A percentile compares a stretch with the other conserved stretches of the same genome.
Evolutionary conservation across 768 basidiomycete species (phyloP).

Genomic region (Guyanaporus albipodus): DNA sequence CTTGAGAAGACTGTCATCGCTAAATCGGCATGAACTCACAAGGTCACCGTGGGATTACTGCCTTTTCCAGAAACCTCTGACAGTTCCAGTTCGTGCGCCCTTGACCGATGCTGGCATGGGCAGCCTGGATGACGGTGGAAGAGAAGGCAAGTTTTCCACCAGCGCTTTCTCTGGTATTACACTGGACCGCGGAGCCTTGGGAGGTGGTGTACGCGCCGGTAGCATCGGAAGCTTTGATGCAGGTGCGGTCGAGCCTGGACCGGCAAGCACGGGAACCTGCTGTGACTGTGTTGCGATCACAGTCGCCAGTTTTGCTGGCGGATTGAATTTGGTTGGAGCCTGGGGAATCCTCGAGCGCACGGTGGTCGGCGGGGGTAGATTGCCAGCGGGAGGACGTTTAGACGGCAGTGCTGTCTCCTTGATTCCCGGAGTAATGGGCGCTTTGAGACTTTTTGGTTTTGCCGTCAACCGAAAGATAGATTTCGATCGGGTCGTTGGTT

Average conservation of each 20-base stretch:
- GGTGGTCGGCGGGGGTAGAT: conserved; percentile 3
- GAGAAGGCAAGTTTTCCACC: neutral
- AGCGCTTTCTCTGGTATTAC: conserved; percentile 4
- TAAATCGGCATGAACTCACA: conserved; percentile 6
- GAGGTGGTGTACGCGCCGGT: conserved; percentile 11
- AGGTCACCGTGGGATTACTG: conserved; percentile 7
- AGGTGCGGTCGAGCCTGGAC: conserved; percentile 1
- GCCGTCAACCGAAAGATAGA: conserved; percentile 29
- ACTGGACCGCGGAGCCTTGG: conserved; percentile 9
- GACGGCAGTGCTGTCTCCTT: conserved; percentile 2
- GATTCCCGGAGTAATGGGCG: conserved; percentile 3
- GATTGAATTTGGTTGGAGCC: conserved; percentile 24
- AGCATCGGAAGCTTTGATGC: conserved; percentile 21
- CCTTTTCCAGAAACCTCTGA: conserved; percentile 32
- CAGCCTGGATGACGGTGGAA: conserved; percentile 12
- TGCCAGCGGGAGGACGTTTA: conserved; percentile 14
- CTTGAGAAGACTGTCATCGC: neutral
- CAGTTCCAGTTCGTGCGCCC: conserved; percentile 20
- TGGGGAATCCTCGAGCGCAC: conserved; percentile 20
- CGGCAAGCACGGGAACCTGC: conserved; percentile 1
- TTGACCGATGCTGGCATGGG: conserved; percentile 27
- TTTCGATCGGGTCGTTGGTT: conserved; percentile 18
- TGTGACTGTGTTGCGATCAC: conserved; percentile 27
- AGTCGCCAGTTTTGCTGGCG: conserved; percentile 29
- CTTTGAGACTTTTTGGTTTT: conserved; percentile 24